These are phyloP conservation scores for Neopestalotiopsis rosae DNA, from an alignment of 2,329 filamentous ascomycete species.

Conservation along the genomic window DNA sequence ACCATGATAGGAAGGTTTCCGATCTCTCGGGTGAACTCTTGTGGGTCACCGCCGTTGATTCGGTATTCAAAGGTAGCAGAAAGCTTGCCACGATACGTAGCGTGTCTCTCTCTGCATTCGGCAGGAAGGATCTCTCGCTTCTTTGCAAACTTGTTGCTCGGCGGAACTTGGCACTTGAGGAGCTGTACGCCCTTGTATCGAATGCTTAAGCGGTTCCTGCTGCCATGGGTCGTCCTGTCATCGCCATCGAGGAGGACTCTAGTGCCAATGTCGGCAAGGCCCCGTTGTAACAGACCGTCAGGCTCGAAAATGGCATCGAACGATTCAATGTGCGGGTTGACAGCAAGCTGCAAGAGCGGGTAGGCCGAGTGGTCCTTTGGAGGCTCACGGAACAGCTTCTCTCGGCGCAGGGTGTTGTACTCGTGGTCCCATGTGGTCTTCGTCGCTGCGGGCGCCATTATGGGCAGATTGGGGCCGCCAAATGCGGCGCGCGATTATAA, in stretches of 20 bases:
- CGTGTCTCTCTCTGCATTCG: constrained; percentile 93
- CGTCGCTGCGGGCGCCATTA: constrained; percentile 64
- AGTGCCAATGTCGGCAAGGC: constrained; percentile 85
- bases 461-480: constrained; percentile 20
- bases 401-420: constrained; percentile 84
- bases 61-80: constrained; percentile 82
- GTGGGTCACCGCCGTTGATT: constrained; percentile 85
- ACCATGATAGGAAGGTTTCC: constrained; percentile 94
- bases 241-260: constrained; percentile 88
- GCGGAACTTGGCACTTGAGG: constrained; percentile 79
- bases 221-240: constrained; percentile 60
- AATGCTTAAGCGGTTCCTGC: constrained; percentile 77
- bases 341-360: constrained; percentile 82
- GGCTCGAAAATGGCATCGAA: constrained; percentile 89
- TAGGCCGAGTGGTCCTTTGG: constrained; percentile 88
- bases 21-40: constrained; percentile 82
- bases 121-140: constrained; percentile 88
- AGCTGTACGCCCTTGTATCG: constrained; percentile 82
- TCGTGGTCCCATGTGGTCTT: constrained; percentile 80
- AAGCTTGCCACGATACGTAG: constrained; percentile 87
- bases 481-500: neutral
- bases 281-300: constrained; percentile 75
- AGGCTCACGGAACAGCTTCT: constrained; percentile 87
- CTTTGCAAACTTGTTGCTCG: constrained; percentile 82
- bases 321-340: constrained; percentile 90